Base-by-base conservation (phyloP, 1,139 yeast genomes). In the Candida neerlandica region DNA sequence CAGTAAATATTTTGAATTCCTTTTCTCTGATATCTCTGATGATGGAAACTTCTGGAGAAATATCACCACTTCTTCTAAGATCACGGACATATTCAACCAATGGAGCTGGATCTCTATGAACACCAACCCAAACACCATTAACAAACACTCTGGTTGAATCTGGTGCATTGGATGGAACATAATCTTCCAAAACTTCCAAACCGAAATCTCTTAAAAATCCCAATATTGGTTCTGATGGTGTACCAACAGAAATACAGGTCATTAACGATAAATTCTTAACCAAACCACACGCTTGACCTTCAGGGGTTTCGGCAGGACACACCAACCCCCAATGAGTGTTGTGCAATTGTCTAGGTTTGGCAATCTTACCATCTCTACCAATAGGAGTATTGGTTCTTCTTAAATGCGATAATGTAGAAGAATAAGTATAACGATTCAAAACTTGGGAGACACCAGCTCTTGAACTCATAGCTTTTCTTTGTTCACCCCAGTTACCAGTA, bases 401-500 rank as follows among this genome's bases (percentile, higher is more conserved):
- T 73, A 95, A 86, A 78, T 95, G 99, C 50, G 99, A 94, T 62
- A 94, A 78, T 4, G 99, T 94, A 16, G 99, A 94, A 9, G 98
- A 90, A 69, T 94, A 95, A 7, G 99, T 95, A 72, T 94, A 95
- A 75, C 99, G 85, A 70, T 95, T 95, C 71, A 95, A 81, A 58
- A 95, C 99, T 77, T 95, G 99, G 15, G 99, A 94, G 47, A 95
- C 99, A 81, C 99, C 99, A 9, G 99, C 99, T 71, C 97, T 86
- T 19, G 97, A 86, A 54, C 96, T 86, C 99, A 95, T 94, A 19
- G 98, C 98, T 72, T 94, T 95, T 85, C 92, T 94, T 70, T 94
- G 99, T 73, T 95, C 99, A 75, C 99, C 99, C 99, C 99, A 94
- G 74, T 95, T 94, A 78, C 99, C 99, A 15, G 99, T 94, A 46